Conservation (phyloP, 2,329 filamentous ascomycete genomes). For the Teratosphaeria destructans region DNA sequence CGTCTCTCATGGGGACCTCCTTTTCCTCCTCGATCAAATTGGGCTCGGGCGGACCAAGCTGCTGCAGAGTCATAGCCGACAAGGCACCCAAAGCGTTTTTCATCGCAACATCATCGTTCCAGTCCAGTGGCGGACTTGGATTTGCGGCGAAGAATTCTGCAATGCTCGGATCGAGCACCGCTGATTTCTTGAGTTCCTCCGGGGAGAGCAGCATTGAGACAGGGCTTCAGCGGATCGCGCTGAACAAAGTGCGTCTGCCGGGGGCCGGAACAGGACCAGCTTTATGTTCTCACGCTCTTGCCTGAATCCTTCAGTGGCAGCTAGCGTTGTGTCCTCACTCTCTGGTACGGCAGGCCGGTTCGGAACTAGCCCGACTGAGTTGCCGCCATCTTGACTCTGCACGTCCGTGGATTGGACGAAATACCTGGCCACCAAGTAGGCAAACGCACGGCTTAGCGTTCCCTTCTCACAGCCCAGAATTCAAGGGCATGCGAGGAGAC, state of each 20-base stretch:
- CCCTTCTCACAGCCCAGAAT: neutral
- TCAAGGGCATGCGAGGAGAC: neutral
- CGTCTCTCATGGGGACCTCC: slow-evolving; percentile 26
- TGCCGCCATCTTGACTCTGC: too few relatives aligned
- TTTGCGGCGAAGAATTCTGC: slow-evolving; percentile 5
- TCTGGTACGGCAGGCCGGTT: too few relatives aligned
- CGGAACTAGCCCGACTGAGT: too few relatives aligned
- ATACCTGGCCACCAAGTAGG: too few relatives aligned
- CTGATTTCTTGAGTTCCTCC: slow-evolving; percentile 3
- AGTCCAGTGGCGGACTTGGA: slow-evolving; percentile 3
- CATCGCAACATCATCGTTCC: slow-evolving; percentile 1
- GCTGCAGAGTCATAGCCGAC: neutral
- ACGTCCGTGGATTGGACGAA: too few relatives aligned
- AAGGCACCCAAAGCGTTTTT: slow-evolving; percentile 1
- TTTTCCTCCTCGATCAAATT: slow-evolving; percentile 26
- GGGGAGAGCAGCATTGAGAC: slow-evolving; percentile 2
- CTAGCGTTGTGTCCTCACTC: too few relatives aligned
- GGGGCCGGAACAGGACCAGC: neutral
- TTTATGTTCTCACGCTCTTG: neutral
- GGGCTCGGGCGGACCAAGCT: slow-evolving; percentile 10
- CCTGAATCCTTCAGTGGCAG: too few relatives aligned
- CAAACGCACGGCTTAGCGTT: too few relatives aligned
- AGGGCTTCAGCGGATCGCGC: neutral
- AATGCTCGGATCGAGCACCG: slow-evolving; percentile 3
- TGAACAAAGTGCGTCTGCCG: neutral